These are phyloP conservation scores for Nakataea oryzae DNA, from an alignment of 2,329 filamentous ascomycete species.

Conservation along the genomic window DNA sequence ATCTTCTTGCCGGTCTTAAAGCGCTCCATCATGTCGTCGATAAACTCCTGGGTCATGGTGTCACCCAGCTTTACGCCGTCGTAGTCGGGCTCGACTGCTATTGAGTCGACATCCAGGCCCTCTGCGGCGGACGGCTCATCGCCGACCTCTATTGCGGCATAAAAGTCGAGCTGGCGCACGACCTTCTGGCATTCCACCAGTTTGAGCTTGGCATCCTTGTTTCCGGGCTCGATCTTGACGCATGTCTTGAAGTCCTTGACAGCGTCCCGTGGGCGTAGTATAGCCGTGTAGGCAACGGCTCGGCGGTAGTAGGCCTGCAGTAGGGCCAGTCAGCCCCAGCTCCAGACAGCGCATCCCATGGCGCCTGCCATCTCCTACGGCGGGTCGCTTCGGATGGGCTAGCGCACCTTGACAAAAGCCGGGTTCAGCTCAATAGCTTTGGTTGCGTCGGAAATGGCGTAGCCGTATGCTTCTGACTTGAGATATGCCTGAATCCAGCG, in stretches of 20 bases:
- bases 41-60: slow-evolving; percentile 92
- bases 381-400: neutral
- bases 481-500: slow-evolving; percentile 61
- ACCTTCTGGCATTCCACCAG: slow-evolving; percentile 90
- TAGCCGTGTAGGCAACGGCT: slow-evolving; percentile 84
- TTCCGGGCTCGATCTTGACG: slow-evolving; percentile 73
- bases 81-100: slow-evolving; percentile 72
- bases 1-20: slow-evolving; percentile 96
- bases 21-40: slow-evolving; percentile 91
- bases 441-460: slow-evolving; percentile 81
- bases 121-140: slow-evolving; percentile 89
- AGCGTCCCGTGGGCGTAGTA: slow-evolving; percentile 79
- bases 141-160: slow-evolving; percentile 86
- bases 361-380: neutral
- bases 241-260: slow-evolving; percentile 88
- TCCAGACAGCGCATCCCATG: neutral
- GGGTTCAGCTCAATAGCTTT: slow-evolving; percentile 87
- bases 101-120: slow-evolving; percentile 78
- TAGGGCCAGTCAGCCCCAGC: neutral
- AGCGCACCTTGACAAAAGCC: slow-evolving; percentile 73
- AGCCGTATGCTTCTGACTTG: slow-evolving; percentile 90
- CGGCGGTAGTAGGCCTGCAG: slow-evolving; percentile 82
- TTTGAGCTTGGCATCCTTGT: slow-evolving; percentile 86
- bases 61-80: slow-evolving; percentile 71
- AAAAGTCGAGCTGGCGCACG: slow-evolving; percentile 83